A percentile compares a stretch with the other conserved stretches of the same genome.
These are phyloP conservation scores for Kurtzmaniella quercitrusa DNA, from an alignment of 1,139 yeast species.

Conservation along the genomic window DNA sequence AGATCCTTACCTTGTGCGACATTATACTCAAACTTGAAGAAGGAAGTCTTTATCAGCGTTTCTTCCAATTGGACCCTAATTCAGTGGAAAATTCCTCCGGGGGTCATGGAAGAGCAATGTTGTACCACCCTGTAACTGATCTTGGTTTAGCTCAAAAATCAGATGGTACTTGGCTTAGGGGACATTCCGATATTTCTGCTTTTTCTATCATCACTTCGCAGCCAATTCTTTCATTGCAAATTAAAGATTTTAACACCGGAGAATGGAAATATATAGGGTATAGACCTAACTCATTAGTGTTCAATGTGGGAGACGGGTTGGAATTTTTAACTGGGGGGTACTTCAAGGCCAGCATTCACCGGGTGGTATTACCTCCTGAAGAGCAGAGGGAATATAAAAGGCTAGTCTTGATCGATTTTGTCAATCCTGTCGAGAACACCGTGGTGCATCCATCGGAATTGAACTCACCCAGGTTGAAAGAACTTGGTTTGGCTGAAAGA, in stretches of 20 bases:
- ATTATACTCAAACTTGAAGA: slow-evolving; percentile 38
- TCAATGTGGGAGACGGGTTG: slow-evolving; percentile 47
- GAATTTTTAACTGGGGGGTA: slow-evolving; percentile 48
- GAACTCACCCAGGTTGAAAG: slow-evolving; percentile 25
- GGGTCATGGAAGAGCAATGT: slow-evolving; percentile 40
- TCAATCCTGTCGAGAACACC: slow-evolving; percentile 28
- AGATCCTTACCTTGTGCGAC: slow-evolving; percentile 34
- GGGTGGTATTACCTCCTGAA: slow-evolving; percentile 43
- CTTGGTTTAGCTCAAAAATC: slow-evolving; percentile 22
- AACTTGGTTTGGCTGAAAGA: slow-evolving; percentile 22
- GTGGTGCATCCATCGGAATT: slow-evolving; percentile 34
- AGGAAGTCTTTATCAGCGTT: slow-evolving; percentile 30
- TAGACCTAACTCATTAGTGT: slow-evolving; percentile 41
- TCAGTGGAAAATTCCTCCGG: slow-evolving; percentile 20
- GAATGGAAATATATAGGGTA: slow-evolving; percentile 48
- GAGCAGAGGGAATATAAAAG: slow-evolving; percentile 37
- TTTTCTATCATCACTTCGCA: slow-evolving; percentile 47
- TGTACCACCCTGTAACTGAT: slow-evolving; percentile 31
- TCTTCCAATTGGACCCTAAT: slow-evolving; percentile 26
- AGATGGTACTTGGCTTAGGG: slow-evolving; percentile 42
- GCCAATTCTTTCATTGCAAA: slow-evolving; percentile 47
- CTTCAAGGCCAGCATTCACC: slow-evolving; percentile 43
- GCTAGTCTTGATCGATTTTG: slow-evolving; percentile 42
- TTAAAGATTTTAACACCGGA: slow-evolving; percentile 41
- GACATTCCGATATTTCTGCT: slow-evolving; percentile 48